Conservation (phyloP, 306 rosid genomes). For the Prunus kanzakura region DNA sequence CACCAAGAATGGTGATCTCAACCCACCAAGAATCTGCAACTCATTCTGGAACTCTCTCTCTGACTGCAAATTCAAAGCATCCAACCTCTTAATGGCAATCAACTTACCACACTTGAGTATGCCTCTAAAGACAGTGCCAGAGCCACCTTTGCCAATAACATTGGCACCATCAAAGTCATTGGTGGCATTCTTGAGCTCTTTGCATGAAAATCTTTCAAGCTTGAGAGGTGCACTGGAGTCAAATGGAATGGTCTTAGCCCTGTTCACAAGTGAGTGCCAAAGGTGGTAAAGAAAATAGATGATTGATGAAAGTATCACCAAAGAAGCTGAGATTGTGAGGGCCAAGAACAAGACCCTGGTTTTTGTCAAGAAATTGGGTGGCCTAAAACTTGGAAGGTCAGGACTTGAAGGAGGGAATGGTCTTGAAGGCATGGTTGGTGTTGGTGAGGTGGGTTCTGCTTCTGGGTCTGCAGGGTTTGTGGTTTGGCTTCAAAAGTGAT, state of each 20-base stretch:
- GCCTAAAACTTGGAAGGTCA: constrained; percentile 33
- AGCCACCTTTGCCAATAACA: constrained; percentile 93
- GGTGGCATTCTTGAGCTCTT: constrained; percentile 71
- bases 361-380: constrained; percentile 47
- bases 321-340: constrained; percentile 75
- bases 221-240: constrained; percentile 80
- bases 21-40: constrained; percentile 88
- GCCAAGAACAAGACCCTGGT: constrained; percentile 64
- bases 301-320: constrained; percentile 64
- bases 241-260: constrained; percentile 77
- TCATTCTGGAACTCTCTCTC: constrained; percentile 95
- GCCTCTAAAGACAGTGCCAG: constrained; percentile 89
- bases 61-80: constrained; percentile 59
- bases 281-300: constrained; percentile 75
- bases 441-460: constrained; percentile 16
- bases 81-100: constrained; percentile 76
- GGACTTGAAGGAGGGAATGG: constrained; percentile 46
- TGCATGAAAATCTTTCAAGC: constrained; percentile 76
- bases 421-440: constrained; percentile 73
- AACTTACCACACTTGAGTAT: constrained; percentile 61
- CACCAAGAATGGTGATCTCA: constrained; percentile 78
- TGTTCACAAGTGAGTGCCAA: constrained; percentile 63
- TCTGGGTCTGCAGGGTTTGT: constrained; percentile 17
- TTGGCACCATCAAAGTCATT: constrained; percentile 60
- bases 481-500: constrained; percentile 28